A percentile compares a stretch with the other conserved stretches of the same genome.
These are phyloP conservation scores for Ceratobasidium sp. DNA, from an alignment of 1,284 basidiomycete genomes.

Conservation along the genomic window DNA sequence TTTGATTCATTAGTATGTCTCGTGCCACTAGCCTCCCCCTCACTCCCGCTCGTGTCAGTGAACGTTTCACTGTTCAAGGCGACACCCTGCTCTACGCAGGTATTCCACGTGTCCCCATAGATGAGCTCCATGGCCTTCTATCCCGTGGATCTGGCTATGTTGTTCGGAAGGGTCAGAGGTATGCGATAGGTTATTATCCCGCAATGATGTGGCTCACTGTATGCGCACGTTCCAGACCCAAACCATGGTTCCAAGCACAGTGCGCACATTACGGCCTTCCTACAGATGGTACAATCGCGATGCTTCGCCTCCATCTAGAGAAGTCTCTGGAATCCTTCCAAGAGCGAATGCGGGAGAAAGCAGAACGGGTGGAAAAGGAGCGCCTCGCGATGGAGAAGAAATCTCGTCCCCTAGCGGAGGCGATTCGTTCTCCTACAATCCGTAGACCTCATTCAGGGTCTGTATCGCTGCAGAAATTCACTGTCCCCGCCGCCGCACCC, in stretches of 20 bases:
- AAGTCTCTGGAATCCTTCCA: background rate
- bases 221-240: constrained; percentile 30
- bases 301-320: constrained; percentile 27
- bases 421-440: background rate
- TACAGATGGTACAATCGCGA: constrained; percentile 18
- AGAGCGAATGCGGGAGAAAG: constrained; percentile 5
- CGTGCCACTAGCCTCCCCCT: background rate
- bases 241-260: constrained; percentile 41
- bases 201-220: too few species aligned
- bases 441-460: background rate
- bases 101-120: constrained; percentile 17
- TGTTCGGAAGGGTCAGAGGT: constrained; percentile 1
- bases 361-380: constrained; percentile 5
- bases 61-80: constrained; percentile 38
- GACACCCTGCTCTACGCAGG: constrained; percentile 26
- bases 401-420: too few species aligned
- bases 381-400: background rate
- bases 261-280: constrained; percentile 40
- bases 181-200: too few species aligned
- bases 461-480: background rate
- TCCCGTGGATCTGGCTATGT: constrained; percentile 21
- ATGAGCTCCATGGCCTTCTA: constrained; percentile 29
- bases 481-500: background rate
- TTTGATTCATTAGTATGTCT: constrained; percentile 3
- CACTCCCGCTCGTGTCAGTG: background rate